Conservation (phyloP, 2,329 filamentous ascomycete species). For the Trichoderma semiorbis region DNA sequence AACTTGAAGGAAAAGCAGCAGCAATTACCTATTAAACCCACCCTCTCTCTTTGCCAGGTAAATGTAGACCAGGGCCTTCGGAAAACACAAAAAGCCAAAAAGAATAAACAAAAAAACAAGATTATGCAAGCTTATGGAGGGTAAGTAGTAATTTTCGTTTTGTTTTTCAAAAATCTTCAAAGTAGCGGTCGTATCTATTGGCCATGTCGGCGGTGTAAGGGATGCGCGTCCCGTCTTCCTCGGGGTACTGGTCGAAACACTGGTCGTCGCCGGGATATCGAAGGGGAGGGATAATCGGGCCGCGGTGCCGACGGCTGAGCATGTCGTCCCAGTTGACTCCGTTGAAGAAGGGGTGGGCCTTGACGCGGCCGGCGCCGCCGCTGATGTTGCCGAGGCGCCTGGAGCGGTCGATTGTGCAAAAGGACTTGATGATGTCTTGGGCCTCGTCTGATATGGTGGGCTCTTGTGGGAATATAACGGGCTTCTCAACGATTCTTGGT, state of each 20-base stretch:
- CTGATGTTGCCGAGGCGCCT: slow-evolving; percentile 74
- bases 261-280: slow-evolving; percentile 70
- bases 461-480: slow-evolving; percentile 69
- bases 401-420: slow-evolving; percentile 77
- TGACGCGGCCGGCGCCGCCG: slow-evolving; percentile 69
- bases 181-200: slow-evolving; percentile 66
- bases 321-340: slow-evolving; percentile 72
- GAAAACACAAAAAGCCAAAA: not conserved
- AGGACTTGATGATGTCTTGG: slow-evolving; percentile 69
- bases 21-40: not conserved
- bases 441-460: slow-evolving; percentile 63
- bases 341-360: slow-evolving; percentile 71
- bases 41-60: not conserved
- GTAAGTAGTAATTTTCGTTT: not conserved
- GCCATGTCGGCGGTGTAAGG: slow-evolving; percentile 67
- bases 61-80: not conserved
- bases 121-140: not conserved
- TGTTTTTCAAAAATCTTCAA: slow-evolving; percentile 61
- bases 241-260: slow-evolving; percentile 81
- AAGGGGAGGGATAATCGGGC: slow-evolving; percentile 73
- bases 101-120: not conserved
- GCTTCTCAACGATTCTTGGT: slow-evolving; percentile 72
- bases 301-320: slow-evolving; percentile 58
- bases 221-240: slow-evolving; percentile 63
- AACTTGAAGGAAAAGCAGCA: not conserved